Conservation (phyloP, 345 rosid genomes). For the Abelmoschus esculentus region DNA sequence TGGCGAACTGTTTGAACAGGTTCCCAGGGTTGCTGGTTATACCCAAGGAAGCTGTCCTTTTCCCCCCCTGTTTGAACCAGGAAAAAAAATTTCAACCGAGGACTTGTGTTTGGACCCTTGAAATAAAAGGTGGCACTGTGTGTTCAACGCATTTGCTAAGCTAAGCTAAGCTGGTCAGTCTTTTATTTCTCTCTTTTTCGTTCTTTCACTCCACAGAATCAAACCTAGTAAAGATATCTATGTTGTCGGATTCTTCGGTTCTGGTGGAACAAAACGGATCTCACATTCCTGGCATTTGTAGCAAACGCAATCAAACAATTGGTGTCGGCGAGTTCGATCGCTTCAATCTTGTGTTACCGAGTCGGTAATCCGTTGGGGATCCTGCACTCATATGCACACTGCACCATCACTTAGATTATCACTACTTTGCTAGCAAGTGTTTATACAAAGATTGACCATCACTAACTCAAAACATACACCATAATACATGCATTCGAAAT, state of each 20-base stretch:
- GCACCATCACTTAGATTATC: constrained; percentile 65
- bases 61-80: constrained; percentile 13
- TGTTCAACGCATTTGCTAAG: constrained; percentile 7
- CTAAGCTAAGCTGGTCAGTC: constrained; percentile 19
- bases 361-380: constrained; percentile 76
- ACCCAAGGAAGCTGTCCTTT: not conserved
- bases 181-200: not conserved
- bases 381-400: constrained; percentile 65
- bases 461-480: no score
- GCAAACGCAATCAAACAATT: constrained; percentile 60
- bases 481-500: no score
- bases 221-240: constrained; percentile 28
- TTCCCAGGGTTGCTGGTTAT: constrained; percentile 24
- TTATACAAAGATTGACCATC: not conserved
- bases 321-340: constrained; percentile 64
- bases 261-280: constrained; percentile 26
- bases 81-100: not conserved
- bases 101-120: not conserved
- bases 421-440: constrained; percentile 51
- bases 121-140: constrained; percentile 12
- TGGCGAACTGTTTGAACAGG: not conserved
- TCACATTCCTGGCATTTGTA: constrained; percentile 44
- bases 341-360: constrained; percentile 47
- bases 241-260: constrained; percentile 25
- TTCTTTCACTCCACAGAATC: constrained; percentile 24